Base-by-base conservation (phyloP, 2,329 filamentous ascomycete species). In the Cladophialophora carrionii region DNA sequence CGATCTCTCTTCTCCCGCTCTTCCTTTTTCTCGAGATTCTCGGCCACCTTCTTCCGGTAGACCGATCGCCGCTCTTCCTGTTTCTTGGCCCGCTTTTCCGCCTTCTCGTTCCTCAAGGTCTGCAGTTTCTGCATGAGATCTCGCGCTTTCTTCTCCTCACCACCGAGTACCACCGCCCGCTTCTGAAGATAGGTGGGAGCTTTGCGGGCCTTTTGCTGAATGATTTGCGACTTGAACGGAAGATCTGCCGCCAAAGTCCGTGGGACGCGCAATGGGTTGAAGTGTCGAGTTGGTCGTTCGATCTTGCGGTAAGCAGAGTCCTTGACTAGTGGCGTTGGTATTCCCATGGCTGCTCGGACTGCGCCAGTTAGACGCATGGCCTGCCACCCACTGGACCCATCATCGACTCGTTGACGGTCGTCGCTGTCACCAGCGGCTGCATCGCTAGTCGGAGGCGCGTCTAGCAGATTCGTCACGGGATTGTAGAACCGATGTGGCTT, bases 401-500 rank as follows among this genome's bases (percentile, higher is more conserved):
- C 78, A 51, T 61, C 43, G 2, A 55, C 9, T 10, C 56, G 43
- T 54, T 51, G 61, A 14, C 37, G 41, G 34, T 76, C 75, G 10
- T 63, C 56, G 6, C 22, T 75, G 8, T 63, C 56, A 6, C 31
- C 46, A 7, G 32, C 54, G 7, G 52, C 58, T 20, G 46, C 60
- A 31, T 20, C 72, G 41, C 77, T 74, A 26, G 71, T 75, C 8
- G 67, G 34, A 14, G 79, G 75, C 4, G 78, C 72, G 67, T 90
- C 91, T 65, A 98, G 84, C 46, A 98, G 85, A 78, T 99, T 96
- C 65, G 92, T 95, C 61, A 96, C 93, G 1, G 92, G 91, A 78
- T 98, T 97, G 83, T 97, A 97, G 85, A 96, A 99, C 64, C 93
- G 89, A 78, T 92, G 92, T 1, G 95, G 95, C 74, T 92, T 92